These are phyloP conservation scores for Priceomyces fermenticarens DNA, from an alignment of 805 yeast genomes.

Conservation along the genomic window DNA sequence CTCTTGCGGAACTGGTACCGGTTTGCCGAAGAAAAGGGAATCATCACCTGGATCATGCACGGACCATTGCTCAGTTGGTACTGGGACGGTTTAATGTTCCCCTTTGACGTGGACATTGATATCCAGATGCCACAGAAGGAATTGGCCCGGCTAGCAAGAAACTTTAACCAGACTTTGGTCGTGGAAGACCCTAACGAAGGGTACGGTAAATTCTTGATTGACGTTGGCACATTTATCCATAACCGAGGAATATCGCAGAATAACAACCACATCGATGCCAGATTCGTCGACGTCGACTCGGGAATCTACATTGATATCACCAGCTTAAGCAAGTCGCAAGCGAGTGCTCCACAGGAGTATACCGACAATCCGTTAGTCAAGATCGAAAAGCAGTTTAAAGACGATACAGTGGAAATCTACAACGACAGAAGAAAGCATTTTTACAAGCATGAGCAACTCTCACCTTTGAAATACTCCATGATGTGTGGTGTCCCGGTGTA, in stretches of 20 bases:
- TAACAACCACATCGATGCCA: conserved; percentile 33
- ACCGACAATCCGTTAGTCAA: conserved; percentile 6
- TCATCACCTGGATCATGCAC: conserved; percentile 26
- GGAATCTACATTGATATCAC: conserved; percentile 59
- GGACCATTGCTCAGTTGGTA: conserved; percentile 28
- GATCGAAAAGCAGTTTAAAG: conserved; percentile 6
- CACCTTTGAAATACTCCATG: conserved; percentile 49
- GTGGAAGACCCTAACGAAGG: conserved; percentile 30
- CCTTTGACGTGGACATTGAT: conserved; percentile 27
- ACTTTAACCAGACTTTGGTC: conserved; percentile 25
- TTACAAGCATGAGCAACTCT: conserved; percentile 41
- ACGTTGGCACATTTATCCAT: conserved; percentile 26
- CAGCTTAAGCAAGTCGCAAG: conserved; percentile 32
- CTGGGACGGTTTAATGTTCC: conserved; percentile 28
- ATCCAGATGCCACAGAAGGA: conserved; percentile 26
- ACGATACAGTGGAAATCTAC: conserved; percentile 22
- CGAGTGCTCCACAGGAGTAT: conserved; percentile 14
- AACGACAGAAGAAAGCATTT: conserved; percentile 62
- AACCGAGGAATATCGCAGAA: conserved; percentile 20
- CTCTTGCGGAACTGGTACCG: conserved; percentile 24
- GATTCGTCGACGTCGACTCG: conserved; percentile 57
- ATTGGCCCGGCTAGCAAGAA: conserved; percentile 16
- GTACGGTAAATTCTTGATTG: conserved; percentile 24
- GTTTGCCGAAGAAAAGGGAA: conserved; percentile 20
- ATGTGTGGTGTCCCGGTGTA: conserved; percentile 47